These are phyloP conservation scores for Tricholoma sp. DNA, from an alignment of 768 basidiomycete genomes.

Conservation along the genomic window DNA sequence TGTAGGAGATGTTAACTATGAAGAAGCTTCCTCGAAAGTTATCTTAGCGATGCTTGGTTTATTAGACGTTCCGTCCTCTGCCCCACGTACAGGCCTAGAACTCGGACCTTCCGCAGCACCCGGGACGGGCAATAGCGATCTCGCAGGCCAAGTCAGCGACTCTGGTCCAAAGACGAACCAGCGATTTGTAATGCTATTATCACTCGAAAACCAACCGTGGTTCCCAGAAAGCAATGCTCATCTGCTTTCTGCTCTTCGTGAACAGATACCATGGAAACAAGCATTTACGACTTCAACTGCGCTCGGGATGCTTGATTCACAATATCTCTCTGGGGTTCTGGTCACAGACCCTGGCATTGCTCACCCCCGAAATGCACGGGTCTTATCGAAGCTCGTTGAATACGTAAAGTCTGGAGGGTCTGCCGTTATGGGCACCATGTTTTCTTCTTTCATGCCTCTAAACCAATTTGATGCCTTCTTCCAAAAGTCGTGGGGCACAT, in stretches of 20 bases:
- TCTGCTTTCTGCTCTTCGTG: constrained; percentile 16
- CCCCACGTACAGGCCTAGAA: not conserved
- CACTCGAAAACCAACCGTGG: constrained; percentile 11
- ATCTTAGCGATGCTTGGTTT: constrained; percentile 31
- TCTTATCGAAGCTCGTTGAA: constrained; percentile 25
- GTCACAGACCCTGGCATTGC: constrained; percentile 28
- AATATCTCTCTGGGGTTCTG: constrained; percentile 28
- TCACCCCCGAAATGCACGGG: constrained; percentile 15
- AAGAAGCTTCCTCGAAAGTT: constrained; percentile 22
- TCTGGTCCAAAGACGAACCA: constrained; percentile 4
- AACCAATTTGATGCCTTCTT: constrained; percentile 14
- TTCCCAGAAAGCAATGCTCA: constrained; percentile 10
- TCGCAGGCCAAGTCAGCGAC: not conserved
- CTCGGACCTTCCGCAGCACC: not conserved
- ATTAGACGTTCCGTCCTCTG: constrained; percentile 1
- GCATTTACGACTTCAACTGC: constrained; percentile 9
- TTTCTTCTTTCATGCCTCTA: constrained; percentile 15
- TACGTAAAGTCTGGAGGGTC: constrained; percentile 33
- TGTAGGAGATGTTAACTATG: constrained; percentile 29
- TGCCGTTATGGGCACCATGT: constrained; percentile 27
- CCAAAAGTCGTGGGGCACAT: constrained; percentile 16
- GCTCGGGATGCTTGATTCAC: constrained; percentile 19
- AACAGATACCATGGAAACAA: constrained; percentile 14
- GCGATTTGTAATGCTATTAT: constrained; percentile 23
- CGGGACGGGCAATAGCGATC: not conserved